Evolutionary conservation across 2,329 filamentous ascomycete genomes (phyloP).

Genomic region (Colletotrichum sp.): DNA sequence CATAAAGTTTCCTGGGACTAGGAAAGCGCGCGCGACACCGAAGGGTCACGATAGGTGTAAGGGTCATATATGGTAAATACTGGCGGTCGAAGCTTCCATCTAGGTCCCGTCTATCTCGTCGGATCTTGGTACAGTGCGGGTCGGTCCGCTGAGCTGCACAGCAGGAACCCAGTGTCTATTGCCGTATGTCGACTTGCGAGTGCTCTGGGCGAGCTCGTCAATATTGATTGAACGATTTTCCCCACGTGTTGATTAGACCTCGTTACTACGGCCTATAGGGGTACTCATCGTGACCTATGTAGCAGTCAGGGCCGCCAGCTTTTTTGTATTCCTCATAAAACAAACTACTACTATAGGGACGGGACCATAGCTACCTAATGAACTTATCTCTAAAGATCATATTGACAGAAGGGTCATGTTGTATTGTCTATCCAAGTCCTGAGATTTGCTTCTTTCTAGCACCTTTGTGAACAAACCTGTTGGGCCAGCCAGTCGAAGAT

Average conservation of each 20-base stretch:
- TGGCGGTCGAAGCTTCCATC: background rate
- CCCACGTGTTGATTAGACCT: background rate
- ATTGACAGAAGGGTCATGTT: background rate
- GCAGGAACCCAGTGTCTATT: background rate
- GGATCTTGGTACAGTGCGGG: background rate
- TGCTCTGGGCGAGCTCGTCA: background rate
- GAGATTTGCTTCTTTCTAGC: background rate
- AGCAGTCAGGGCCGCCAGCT: background rate
- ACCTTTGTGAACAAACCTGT: background rate
- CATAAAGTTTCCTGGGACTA: background rate
- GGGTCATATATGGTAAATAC: background rate
- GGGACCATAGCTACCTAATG: background rate
- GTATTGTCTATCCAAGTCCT: background rate
- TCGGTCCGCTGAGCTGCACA: background rate
- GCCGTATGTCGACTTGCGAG: background rate
- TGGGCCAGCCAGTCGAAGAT: background rate
- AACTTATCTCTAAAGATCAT: background rate
- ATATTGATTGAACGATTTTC: background rate
- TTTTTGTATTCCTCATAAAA: background rate
- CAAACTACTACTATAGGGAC: background rate
- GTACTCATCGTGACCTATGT: background rate
- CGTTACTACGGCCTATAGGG: fast-evolving
- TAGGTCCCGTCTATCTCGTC: background rate
- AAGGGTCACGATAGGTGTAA: background rate
- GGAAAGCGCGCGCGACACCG: background rate